Evolutionary conservation across 768 basidiomycete species (phyloP).

Genomic region (Leccinum fibrillosum): DNA sequence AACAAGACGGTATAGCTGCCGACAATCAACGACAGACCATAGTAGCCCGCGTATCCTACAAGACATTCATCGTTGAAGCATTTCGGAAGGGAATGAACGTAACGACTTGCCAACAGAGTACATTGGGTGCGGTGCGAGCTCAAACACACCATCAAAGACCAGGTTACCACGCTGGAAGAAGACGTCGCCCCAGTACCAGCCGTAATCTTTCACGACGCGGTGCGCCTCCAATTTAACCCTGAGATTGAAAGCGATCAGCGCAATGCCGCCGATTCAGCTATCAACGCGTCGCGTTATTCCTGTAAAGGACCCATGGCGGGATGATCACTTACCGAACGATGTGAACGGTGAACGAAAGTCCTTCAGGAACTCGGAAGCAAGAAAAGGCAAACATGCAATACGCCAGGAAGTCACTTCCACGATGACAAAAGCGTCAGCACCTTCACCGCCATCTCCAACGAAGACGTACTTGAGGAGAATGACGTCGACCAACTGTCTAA

Average conservation of each 20-base stretch:
- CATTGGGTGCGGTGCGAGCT: slow-evolving; percentile 92
- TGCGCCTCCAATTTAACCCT: slow-evolving; percentile 99
- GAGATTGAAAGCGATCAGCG: slow-evolving; percentile 89
- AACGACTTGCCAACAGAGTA: slow-evolving; percentile 71
- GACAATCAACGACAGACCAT: slow-evolving; percentile 87
- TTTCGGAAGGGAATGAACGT: background rate
- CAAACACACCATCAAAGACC: slow-evolving; percentile 97
- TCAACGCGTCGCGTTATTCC: background rate
- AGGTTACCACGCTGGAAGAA: slow-evolving; percentile 90
- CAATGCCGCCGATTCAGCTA: slow-evolving; percentile 86
- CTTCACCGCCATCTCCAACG: background rate
- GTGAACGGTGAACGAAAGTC: slow-evolving; percentile 72
- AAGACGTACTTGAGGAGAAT: slow-evolving; percentile 86
- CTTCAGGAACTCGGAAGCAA: slow-evolving; percentile 82
- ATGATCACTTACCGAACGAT: slow-evolving; percentile 57
- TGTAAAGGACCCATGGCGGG: background rate
- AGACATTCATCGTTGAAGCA: slow-evolving; percentile 45
- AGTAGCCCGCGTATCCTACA: slow-evolving; percentile 96
- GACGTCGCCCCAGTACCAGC: slow-evolving; percentile 96
- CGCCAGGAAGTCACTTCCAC: slow-evolving; percentile 81
- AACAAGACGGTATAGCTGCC: slow-evolving; percentile 91
- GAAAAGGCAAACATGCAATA: slow-evolving; percentile 96
- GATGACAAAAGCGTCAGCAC: background rate
- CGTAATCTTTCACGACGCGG: slow-evolving; percentile 95
- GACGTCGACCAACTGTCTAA: slow-evolving; percentile 92